Evolutionary conservation across 768 basidiomycete genomes (phyloP), one percentile per base, ranked within the genome.

Genomic region (Gyrodon lividus): DNA sequence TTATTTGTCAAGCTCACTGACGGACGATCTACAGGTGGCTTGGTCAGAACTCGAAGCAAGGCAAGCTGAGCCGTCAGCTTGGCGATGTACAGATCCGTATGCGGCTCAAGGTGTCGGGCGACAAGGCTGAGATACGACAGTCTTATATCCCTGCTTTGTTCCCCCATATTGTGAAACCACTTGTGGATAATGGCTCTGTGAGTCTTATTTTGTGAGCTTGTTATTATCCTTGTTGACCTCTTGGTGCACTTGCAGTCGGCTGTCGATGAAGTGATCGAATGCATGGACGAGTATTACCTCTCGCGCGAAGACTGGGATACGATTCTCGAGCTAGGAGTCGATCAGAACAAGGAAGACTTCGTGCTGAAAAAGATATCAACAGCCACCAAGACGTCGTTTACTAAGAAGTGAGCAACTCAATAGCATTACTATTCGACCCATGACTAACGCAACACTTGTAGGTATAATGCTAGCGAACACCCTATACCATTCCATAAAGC

Each of bases 271-370:
- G 83, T 94, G 31, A 97, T 99, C 50, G 77, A 81, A 22, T 73
- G 74, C 6, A 96, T 99, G 94, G 97, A 98, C 66, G 87, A 89
- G 42, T 99, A 99, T 66, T 98, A 83, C 69, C 70, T 99, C 28
- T 85, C 86, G 3, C 90, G 88, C 57, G 97, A 98, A 24, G 96
- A 98, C 62, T 98, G 95, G 96, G 97, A 99, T 61, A 86, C 92
- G 9, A 77, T 98, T 46, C 81, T 98, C 47, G 96, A 98, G 65
- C 79, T 99, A 8, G 97, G 96, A 1, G 80, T 99, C 7, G 97
- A 83, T 51, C 78, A 87, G 6, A 79, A 84, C 63, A 82, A 80
- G 51, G 90, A 91, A 43, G 89, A 88, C 0, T 6, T 72, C 2
- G 78, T 96, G 10, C 70, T 89, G 61, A 97, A 96, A 75, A 88